A percentile compares a stretch with the other conserved stretches of the same genome.
Conservation (phyloP, 441 rosid genomes). For the Arabidopsis hybrid region DNA sequence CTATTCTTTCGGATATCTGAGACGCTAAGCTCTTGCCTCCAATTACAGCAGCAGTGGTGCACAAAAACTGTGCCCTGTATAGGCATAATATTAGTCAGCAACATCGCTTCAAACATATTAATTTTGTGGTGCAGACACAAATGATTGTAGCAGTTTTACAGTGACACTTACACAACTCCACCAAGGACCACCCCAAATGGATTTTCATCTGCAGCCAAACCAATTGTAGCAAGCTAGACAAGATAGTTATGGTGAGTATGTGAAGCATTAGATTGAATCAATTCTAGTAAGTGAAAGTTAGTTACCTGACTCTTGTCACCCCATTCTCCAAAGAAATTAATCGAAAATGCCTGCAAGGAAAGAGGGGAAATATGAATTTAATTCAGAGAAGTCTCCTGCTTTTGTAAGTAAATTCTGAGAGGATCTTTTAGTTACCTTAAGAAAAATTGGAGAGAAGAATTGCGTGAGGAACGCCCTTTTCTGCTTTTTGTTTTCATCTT, state of each 20-base stretch:
- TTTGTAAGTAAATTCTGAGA: neutral
- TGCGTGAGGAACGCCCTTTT: conserved; percentile 71
- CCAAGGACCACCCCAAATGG: conserved; percentile 92
- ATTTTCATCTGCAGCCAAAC: conserved; percentile 95
- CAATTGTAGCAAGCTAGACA: conserved; percentile 90
- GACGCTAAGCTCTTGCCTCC: conserved; percentile 98
- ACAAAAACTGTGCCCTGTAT: conserved; percentile 83
- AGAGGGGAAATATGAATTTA: conserved; percentile 27
- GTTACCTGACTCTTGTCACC: conserved; percentile 98
- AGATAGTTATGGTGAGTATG: conserved; percentile 26
- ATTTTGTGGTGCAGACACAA: neutral
- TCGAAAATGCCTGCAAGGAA: conserved; percentile 88
- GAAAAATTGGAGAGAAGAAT: conserved; percentile 86
- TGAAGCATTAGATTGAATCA: conserved; percentile 3
- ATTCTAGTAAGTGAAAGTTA: conserved; percentile 21
- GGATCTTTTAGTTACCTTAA: conserved; percentile 63
- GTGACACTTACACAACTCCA: conserved; percentile 72
- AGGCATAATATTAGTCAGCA: conserved; percentile 28
- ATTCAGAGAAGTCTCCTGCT: conserved; percentile 16
- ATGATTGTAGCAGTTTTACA: neutral
- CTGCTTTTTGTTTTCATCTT: conserved; percentile 79
- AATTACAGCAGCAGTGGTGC: conserved; percentile 92
- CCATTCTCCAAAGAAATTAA: conserved; percentile 97
- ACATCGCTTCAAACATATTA: neutral
- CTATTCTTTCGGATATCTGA: conserved; percentile 92